These are phyloP conservation scores for Fraxinus velutina DNA, from an alignment of 305 asterid genomes.

Conservation along the genomic window DNA sequence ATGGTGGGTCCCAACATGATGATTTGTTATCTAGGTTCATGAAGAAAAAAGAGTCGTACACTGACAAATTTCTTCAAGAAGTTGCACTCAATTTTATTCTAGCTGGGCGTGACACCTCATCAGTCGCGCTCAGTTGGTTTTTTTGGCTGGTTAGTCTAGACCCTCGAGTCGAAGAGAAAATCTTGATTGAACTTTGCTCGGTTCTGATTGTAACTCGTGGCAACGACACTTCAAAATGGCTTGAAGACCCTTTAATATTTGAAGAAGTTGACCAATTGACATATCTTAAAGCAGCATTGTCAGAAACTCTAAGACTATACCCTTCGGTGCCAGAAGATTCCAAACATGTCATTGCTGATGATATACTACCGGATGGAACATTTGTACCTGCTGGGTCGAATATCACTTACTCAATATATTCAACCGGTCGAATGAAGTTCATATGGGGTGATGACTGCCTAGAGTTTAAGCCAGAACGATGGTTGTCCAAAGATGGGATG, in stretches of 20 bases:
- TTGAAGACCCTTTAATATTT: conserved; percentile 44
- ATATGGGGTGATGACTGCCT: conserved; percentile 55
- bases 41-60: conserved; percentile 48
- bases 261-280: conserved; percentile 52
- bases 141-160: conserved; percentile 45
- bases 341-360: conserved; percentile 58
- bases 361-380: conserved; percentile 61
- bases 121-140: conserved; percentile 47
- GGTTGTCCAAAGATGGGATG: conserved; percentile 41
- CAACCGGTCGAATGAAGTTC: conserved; percentile 48
- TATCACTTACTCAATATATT: conserved; percentile 45
- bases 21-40: conserved; percentile 53
- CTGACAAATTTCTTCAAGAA: conserved; percentile 43
- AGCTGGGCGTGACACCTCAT: conserved; percentile 24
- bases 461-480: conserved; percentile 51
- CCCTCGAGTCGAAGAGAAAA: conserved; percentile 38
- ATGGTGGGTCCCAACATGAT: conserved; percentile 37
- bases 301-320: conserved; percentile 59
- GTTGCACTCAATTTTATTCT: conserved; percentile 55
- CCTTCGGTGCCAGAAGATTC: conserved; percentile 70
- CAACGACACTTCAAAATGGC: conserved; percentile 41
- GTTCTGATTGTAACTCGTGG: conserved; percentile 41
- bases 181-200: conserved; percentile 38
- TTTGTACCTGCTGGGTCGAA: conserved; percentile 45
- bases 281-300: conserved; percentile 56